A percentile compares a stretch with the other conserved stretches of the same genome.
Evolutionary conservation across 257 asterid genomes (phyloP).

Genomic region (Osmanthus fragrans): DNA sequence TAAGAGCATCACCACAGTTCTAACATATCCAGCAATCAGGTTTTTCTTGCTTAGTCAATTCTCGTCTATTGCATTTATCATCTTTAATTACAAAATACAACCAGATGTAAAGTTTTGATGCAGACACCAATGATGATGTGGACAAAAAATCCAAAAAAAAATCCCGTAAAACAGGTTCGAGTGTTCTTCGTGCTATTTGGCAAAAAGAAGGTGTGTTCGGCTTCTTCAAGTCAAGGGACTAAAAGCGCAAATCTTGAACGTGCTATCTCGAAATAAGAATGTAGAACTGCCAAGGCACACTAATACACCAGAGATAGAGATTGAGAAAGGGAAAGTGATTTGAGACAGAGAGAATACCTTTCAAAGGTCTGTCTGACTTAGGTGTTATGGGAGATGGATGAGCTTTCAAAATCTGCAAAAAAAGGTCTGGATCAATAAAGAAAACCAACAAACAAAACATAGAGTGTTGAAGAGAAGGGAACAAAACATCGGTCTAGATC

Average conservation of each 20-base stretch:
- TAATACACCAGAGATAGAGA: too few relatives aligned
- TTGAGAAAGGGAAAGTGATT: too few relatives aligned
- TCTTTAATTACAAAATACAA: background rate
- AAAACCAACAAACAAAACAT: too few relatives aligned
- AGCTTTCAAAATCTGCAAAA: too few relatives aligned
- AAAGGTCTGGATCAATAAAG: too few relatives aligned
- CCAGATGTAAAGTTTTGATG: conserved; percentile 90
- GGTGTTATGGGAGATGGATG: too few relatives aligned
- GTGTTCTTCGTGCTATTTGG: conserved; percentile 65
- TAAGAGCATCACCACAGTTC: conserved; percentile 80
- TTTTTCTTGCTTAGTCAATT: background rate
- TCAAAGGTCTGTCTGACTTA: too few relatives aligned
- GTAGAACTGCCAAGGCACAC: too few relatives aligned
- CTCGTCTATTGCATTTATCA: background rate
- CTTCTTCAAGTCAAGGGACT: conserved; percentile 86
- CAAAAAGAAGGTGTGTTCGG: conserved; percentile 72
- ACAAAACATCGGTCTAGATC: too few relatives aligned
- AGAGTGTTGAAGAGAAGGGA: too few relatives aligned
- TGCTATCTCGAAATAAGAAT: too few relatives aligned
- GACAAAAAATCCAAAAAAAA: conserved; percentile 32
- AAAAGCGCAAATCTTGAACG: conserved; percentile 85
- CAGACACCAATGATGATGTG: conserved; percentile 54
- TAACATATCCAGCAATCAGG: conserved; percentile 86
- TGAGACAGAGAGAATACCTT: too few relatives aligned
- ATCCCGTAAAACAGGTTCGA: conserved; percentile 57